Evolutionary conservation across 2,329 filamentous ascomycete species (phyloP).

Genomic region (Aspergillus sp.): DNA sequence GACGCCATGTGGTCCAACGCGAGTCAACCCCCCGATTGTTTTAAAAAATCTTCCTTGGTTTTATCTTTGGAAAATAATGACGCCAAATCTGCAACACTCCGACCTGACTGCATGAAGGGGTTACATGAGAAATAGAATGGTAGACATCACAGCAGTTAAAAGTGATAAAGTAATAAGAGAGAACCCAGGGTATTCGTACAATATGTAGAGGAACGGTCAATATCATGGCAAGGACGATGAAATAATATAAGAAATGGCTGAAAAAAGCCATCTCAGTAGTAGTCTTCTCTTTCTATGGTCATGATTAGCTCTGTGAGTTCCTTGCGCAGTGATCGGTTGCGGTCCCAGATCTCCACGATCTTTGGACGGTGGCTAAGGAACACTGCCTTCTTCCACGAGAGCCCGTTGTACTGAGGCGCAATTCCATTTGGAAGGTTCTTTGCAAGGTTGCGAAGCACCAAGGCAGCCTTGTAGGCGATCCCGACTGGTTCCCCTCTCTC

Average conservation of each 20-base stretch:
- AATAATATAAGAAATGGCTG: neutral
- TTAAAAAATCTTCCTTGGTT: conserved; percentile 1
- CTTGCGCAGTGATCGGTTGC: conserved; percentile 42
- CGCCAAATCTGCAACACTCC: neutral
- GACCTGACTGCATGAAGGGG: neutral
- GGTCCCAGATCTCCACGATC: conserved; percentile 40
- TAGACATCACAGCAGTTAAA: conserved; percentile 10
- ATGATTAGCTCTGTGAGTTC: conserved; percentile 44
- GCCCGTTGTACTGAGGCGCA: conserved; percentile 26
- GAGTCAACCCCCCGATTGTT: neutral
- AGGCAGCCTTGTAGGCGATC: conserved; percentile 46
- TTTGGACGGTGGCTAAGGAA: conserved; percentile 40
- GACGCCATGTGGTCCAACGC: conserved; percentile 16
- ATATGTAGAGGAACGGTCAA: conserved; percentile 5
- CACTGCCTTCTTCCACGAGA: conserved; percentile 40
- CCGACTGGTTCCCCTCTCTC: conserved; percentile 44
- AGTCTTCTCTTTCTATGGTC: conserved; percentile 40
- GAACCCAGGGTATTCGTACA: conserved; percentile 22
- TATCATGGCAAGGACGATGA: conserved; percentile 2
- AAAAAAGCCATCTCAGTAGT: conserved; percentile 23
- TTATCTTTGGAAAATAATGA: conserved; percentile 4
- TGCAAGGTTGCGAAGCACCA: conserved; percentile 49
- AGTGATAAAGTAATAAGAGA: conserved; percentile 4
- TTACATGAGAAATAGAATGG: neutral
- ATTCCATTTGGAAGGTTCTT: conserved; percentile 39